Evolutionary conservation across 768 basidiomycete genomes (phyloP), one percentile per base, ranked within the genome.

Genomic region (Epithele typhae): DNA sequence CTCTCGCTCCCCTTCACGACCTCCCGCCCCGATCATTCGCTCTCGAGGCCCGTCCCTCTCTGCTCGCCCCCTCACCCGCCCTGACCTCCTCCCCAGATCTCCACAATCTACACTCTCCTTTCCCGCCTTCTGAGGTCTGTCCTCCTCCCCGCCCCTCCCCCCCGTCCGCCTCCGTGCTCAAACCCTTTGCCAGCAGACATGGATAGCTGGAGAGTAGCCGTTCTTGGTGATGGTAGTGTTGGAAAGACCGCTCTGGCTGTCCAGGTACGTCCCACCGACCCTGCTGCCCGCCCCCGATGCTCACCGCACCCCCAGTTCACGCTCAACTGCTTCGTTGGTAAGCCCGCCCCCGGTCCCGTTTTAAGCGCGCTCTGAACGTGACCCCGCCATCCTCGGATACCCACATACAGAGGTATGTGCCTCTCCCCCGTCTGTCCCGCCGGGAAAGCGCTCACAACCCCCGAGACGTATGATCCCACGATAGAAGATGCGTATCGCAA

Each of bases 401-500:
- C 49, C 17, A 35, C 27, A 11, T 22, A 46, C 42, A 55, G 55
- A 56, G 55, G 55, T 56, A 25, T 33, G 34, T 34, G n/a, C n/a
- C 19, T 15, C 24, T 30, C 42, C 21, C 14, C 22, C 14, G 19
- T 38, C n/a, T 17, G 25, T 15, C 9, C 9, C 34, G 17, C 8
- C 8, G 4, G 37, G 55, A 51, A 48, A 24, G n/a, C 39, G 34
- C 38, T 43, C 18, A 52, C 19, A 56, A 36, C 42, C 24, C 53
- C 40, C 30, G 38, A 95, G 91, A 92, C 92, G 43, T 97, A 97
- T 68, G 93, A 97, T 72, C 93, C 93, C 47, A 97, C 93, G 58
- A 97, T 97, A 80, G 93, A 97, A 71, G 93, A 96, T 66, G 92
- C 92, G 53, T 96, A 97, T 70, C 80, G 93, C 60, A 95, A 94